A percentile compares a stretch with the other conserved stretches of the same genome.
These are phyloP conservation scores for Aureobasidium leucospermi DNA, from an alignment of 2,329 filamentous ascomycete species.

Conservation along the genomic window DNA sequence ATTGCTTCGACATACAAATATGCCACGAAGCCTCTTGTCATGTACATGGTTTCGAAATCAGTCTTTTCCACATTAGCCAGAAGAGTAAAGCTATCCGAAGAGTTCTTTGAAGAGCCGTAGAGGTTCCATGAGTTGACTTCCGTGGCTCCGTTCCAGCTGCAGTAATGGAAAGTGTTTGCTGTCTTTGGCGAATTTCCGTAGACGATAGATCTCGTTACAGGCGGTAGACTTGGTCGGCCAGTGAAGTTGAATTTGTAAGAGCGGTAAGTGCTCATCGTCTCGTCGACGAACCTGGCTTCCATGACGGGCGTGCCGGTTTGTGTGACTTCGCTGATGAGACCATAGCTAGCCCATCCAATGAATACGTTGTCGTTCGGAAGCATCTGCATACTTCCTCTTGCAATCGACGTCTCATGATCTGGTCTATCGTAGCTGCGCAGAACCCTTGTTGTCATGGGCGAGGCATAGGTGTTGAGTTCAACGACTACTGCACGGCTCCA, in stretches of 20 bases:
- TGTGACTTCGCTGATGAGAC: constrained; percentile 29
- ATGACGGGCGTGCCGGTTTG: constrained; percentile 26
- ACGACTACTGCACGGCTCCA: constrained; percentile 2
- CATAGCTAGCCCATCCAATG: constrained; percentile 29
- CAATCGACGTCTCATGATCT: constrained; percentile 23
- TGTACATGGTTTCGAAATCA: constrained; percentile 13
- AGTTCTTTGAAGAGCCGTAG: constrained; percentile 17
- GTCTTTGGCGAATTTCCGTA: constrained; percentile 24
- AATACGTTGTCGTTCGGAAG: constrained; percentile 31
- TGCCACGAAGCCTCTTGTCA: not conserved
- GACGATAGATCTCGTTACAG: constrained; percentile 25
- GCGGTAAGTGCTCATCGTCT: constrained; percentile 31
- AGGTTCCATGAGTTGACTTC: constrained; percentile 31
- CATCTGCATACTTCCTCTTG: constrained; percentile 29
- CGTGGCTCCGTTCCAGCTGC: constrained; percentile 33
- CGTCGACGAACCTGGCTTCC: constrained; percentile 27
- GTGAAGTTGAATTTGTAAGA: constrained; percentile 32
- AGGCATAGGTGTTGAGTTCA: constrained; percentile 4
- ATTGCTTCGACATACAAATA: not conserved
- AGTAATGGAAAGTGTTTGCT: constrained; percentile 26
- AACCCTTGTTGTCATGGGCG: not conserved
- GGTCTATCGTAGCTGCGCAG: constrained; percentile 26
- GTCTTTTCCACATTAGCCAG: not conserved
- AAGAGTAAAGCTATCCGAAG: not conserved
- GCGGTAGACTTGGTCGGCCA: constrained; percentile 21